Conservation (phyloP, 1,284 basidiomycete species). For the Marasmius tenuissimus region DNA sequence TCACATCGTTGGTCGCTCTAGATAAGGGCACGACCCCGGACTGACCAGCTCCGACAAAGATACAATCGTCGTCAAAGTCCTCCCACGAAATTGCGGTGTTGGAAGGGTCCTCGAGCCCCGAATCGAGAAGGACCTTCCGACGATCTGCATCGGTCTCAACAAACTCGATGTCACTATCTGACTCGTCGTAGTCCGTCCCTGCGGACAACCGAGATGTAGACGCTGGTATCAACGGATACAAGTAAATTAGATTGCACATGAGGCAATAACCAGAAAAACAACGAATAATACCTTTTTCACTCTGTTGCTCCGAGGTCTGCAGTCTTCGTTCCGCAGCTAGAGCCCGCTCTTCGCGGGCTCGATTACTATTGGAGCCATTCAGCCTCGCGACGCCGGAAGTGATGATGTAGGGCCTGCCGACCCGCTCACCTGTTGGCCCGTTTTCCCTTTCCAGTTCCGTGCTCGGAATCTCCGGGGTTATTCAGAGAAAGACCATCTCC, state of each 20-base stretch:
- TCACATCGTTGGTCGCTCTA: slow-evolving; percentile 28
- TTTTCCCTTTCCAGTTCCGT: slow-evolving; percentile 66
- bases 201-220: slow-evolving; percentile 15
- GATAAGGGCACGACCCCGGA: slow-evolving; percentile 22
- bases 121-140: slow-evolving; percentile 43
- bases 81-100: slow-evolving; percentile 32
- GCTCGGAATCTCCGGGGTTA: slow-evolving; percentile 40
- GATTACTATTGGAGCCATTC: slow-evolving; percentile 47
- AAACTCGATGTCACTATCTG: slow-evolving; percentile 34
- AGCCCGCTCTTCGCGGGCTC: slow-evolving; percentile 73
- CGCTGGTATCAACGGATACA: background rate
- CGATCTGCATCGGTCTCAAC: slow-evolving; percentile 60
- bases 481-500: slow-evolving; percentile 57
- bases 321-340: slow-evolving; percentile 67
- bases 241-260: background rate
- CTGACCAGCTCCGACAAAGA: slow-evolving; percentile 29
- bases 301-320: slow-evolving; percentile 37
- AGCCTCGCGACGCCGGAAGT: background rate
- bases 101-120: slow-evolving; percentile 34
- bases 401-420: background rate
- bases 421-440: slow-evolving; percentile 59
- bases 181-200: slow-evolving; percentile 29
- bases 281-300: slow-evolving; percentile 23
- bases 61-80: slow-evolving; percentile 49
- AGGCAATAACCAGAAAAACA: background rate